Evolutionary conservation across 2,329 filamentous ascomycete species (phyloP).

Genomic region (Botryosphaeria dothidea): DNA sequence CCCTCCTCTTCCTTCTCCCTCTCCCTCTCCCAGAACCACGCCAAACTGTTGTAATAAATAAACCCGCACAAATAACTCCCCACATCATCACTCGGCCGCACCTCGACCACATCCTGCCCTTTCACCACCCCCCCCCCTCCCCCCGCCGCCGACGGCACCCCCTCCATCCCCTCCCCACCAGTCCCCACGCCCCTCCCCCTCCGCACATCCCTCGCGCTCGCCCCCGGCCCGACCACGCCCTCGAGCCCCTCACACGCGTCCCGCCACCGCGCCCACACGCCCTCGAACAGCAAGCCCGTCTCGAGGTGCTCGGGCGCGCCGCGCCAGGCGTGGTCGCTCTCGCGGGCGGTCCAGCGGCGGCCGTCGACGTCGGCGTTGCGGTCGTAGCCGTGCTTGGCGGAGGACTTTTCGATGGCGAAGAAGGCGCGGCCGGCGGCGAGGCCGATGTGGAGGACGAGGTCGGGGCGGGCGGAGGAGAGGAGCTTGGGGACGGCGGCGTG

Average conservation of each 20-base stretch:
- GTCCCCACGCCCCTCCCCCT: conserved; percentile 29
- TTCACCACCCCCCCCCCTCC: neutral
- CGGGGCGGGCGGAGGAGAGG: conserved; percentile 51
- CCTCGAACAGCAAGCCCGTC: conserved; percentile 28
- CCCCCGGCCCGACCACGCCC: neutral
- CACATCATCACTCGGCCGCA: conserved; percentile 41
- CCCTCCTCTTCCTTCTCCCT: conserved; percentile 20
- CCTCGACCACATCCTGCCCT: conserved; percentile 26
- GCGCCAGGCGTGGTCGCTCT: conserved; percentile 32
- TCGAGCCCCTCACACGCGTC: conserved; percentile 1
- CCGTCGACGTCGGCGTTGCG: conserved; percentile 69
- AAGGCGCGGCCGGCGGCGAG: conserved; percentile 67
- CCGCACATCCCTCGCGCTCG: neutral
- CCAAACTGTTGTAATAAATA: conserved; percentile 44
- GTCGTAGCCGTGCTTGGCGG: conserved; percentile 70
- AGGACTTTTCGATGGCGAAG: conserved; percentile 72
- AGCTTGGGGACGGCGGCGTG: conserved; percentile 64
- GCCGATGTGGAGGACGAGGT: conserved; percentile 76
- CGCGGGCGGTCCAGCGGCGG: conserved; percentile 28
- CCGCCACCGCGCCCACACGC: conserved; percentile 23
- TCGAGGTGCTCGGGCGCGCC: conserved; percentile 29
- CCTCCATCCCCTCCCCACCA: neutral
- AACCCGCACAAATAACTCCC: conserved; percentile 48
- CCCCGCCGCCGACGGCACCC: neutral
- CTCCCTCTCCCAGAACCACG: conserved; percentile 31